Evolutionary conservation across 176 grass and related monocot genomes (phyloP).

Genomic region (Leersia perrieri): DNA sequence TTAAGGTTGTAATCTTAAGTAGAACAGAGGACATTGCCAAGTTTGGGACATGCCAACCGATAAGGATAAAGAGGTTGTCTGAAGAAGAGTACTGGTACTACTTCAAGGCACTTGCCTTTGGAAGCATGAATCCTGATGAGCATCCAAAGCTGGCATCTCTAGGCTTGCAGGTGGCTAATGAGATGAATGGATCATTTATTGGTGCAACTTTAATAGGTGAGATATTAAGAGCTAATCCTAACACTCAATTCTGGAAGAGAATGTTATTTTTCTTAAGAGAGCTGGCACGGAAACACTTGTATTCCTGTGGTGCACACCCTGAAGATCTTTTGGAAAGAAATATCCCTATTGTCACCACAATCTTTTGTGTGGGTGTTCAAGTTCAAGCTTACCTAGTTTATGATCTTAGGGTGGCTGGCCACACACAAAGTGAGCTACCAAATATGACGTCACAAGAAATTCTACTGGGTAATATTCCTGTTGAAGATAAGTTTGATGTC

Average conservation of each 20-base stretch:
- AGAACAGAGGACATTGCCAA: not conserved
- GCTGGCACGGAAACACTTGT: not conserved
- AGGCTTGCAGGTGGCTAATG: slow-evolving; percentile 20
- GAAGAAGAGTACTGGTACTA: slow-evolving; percentile 41
- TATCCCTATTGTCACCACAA: not conserved
- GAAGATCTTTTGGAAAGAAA: slow-evolving; percentile 9
- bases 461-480: not conserved
- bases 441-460: not conserved
- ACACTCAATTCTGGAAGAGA: slow-evolving; percentile 7
- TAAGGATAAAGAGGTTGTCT: slow-evolving; percentile 32
- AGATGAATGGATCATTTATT: slow-evolving; percentile 22
- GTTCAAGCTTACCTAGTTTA: not conserved
- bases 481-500: slow-evolving; percentile 17
- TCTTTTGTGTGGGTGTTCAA: not conserved
- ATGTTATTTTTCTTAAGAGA: not conserved
- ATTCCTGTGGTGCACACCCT: not conserved
- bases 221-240: slow-evolving; percentile 25
- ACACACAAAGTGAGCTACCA: slow-evolving; percentile 3
- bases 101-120: slow-evolving; percentile 44
- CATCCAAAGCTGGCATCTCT: slow-evolving; percentile 16
- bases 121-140: slow-evolving; percentile 38
- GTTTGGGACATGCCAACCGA: slow-evolving; percentile 15
- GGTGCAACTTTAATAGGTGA: slow-evolving; percentile 30
- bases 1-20: slow-evolving; percentile 29
- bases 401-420: slow-evolving; percentile 18